Evolutionary conservation across 2,329 filamentous ascomycete species (phyloP).

Genomic region (Stenocarpella maydis): DNA sequence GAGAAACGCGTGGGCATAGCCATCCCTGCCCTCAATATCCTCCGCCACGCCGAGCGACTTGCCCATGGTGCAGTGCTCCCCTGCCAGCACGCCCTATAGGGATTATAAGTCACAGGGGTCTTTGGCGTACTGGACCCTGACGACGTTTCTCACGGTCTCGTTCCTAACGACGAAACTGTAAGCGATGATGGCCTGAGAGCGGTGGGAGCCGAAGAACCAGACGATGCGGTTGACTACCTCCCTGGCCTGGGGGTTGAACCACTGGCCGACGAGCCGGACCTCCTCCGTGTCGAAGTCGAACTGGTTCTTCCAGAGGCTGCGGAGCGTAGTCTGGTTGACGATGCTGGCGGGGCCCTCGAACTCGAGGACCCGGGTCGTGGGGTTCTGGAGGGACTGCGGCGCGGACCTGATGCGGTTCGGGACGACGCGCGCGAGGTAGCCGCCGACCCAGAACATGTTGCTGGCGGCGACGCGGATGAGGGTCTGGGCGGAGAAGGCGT

Average conservation of each 20-base stretch:
- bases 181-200: slow-evolving; percentile 23
- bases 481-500: slow-evolving; percentile 2
- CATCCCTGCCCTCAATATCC: too few relatives aligned
- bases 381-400: neutral
- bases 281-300: slow-evolving; percentile 23
- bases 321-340: slow-evolving; percentile 6
- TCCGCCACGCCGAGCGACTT: too few relatives aligned
- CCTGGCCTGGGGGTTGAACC: accelerated
- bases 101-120: slow-evolving; percentile 19
- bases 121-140: neutral
- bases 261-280: neutral
- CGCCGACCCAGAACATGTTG: neutral
- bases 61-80: neutral
- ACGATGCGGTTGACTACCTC: neutral
- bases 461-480: neutral
- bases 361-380: slow-evolving; percentile 17
- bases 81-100: neutral
- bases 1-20: too few relatives aligned
- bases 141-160: neutral
- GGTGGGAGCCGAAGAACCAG: slow-evolving; percentile 30
- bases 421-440: neutral
- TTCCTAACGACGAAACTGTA: too few relatives aligned
- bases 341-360: slow-evolving; percentile 1
- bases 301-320: neutral
- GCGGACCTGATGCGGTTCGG: slow-evolving; percentile 18